phyloP scores from a whole-genome alignment of 495 filamentous ascomycete species.

The Chaetomium tenue region DNA sequence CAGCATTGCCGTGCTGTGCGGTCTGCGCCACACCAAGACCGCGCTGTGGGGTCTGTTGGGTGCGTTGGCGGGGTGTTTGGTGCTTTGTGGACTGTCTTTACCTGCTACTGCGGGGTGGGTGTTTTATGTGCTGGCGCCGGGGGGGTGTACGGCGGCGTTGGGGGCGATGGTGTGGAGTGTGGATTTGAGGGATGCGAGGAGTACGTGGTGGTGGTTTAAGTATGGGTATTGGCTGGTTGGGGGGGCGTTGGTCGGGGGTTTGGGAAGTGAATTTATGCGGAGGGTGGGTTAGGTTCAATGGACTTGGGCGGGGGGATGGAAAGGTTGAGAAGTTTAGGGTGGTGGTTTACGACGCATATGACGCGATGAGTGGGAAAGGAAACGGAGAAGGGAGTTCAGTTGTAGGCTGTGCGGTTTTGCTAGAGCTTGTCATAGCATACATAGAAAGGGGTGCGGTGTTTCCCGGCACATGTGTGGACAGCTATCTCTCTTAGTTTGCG shows the following conservation, averaged over 20 bases:
- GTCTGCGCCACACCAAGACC: constrained; percentile 26
- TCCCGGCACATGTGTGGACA: no score
- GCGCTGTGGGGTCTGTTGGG: constrained; percentile 30
- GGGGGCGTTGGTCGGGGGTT: not conserved
- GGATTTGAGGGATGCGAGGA: constrained; percentile 37
- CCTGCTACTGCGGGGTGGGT: not conserved
- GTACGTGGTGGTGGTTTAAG: constrained; percentile 46
- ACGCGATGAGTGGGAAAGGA: no score
- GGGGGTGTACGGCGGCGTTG: constrained; percentile 34
- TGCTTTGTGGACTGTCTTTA: constrained; percentile 20
- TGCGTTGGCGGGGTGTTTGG: not conserved
- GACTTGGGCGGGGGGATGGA: no score
- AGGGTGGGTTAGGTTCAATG: not conserved
- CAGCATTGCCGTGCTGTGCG: constrained; percentile 42
- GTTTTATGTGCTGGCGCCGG: constrained; percentile 30
- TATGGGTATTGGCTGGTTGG: constrained; percentile 41
- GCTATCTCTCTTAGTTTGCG: no score
- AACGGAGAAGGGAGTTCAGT: no score
- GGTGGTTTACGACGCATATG: no score
- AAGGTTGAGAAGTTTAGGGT: no score
- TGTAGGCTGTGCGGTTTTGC: no score
- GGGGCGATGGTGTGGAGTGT: constrained; percentile 41
- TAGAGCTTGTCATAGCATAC: no score
- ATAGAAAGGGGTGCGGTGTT: no score
- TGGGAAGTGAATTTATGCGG: not conserved